Evolutionary conservation across 306 rosid genomes (phyloP).

Genomic region (Rubus parviflorus): DNA sequence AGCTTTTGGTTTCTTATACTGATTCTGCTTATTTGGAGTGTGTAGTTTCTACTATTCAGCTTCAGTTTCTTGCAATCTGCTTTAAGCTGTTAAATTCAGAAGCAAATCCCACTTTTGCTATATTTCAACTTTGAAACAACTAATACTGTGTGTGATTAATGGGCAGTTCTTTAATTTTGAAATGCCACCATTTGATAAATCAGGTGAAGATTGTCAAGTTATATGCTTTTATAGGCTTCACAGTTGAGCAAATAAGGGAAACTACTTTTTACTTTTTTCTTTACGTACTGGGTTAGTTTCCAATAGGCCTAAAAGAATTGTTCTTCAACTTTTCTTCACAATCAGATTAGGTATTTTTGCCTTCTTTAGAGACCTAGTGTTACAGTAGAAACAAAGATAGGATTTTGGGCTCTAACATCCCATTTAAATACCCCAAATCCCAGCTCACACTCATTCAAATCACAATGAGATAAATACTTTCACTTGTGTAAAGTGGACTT

Average conservation of each 20-base stretch:
- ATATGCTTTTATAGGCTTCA: conserved; percentile 6
- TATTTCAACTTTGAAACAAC: background rate
- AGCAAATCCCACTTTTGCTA: background rate
- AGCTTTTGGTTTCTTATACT: background rate
- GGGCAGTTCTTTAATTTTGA: conserved; percentile 3
- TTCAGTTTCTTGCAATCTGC: background rate
- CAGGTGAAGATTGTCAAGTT: background rate
- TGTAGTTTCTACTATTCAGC: background rate
- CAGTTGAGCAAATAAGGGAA: background rate
- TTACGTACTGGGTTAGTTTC: background rate
- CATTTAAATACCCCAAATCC: background rate
- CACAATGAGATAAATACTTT: background rate
- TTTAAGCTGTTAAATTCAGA: background rate
- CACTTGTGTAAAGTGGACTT: conserved; percentile 8
- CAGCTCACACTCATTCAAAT: background rate
- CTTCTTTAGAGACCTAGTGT: background rate
- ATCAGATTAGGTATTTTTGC: conserved; percentile 10
- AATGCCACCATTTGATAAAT: background rate
- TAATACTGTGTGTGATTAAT: background rate
- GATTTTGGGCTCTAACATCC: background rate
- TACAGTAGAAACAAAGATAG: background rate
- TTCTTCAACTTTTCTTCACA: conserved; percentile 8
- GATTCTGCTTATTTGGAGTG: background rate
- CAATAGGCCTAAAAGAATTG: background rate
- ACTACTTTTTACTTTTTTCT: background rate